Evolutionary conservation across 306 rosid species (phyloP).

Genomic region (Crataegus laevigata): DNA sequence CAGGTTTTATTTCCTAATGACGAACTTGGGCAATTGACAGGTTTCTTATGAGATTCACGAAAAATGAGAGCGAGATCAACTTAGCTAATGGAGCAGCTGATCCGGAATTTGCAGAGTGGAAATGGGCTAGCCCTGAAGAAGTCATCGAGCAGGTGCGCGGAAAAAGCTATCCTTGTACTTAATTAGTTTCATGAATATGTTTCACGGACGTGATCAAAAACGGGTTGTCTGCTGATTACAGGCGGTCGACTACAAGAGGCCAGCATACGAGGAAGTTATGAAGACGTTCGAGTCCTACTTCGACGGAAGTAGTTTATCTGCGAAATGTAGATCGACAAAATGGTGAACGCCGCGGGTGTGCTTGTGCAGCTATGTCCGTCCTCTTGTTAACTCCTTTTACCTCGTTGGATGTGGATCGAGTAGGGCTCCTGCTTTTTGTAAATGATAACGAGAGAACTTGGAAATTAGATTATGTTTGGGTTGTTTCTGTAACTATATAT

Average conservation of each 20-base stretch:
- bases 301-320: slow-evolving; percentile 42
- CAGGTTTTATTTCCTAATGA: not conserved
- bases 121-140: slow-evolving; percentile 85
- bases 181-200: not conserved
- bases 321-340: slow-evolving; percentile 82
- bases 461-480: slow-evolving; percentile 38
- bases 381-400: slow-evolving; percentile 28
- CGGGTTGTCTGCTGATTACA: slow-evolving; percentile 29
- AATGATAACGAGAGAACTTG: slow-evolving; percentile 37
- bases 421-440: slow-evolving; percentile 44
- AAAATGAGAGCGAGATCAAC: slow-evolving; percentile 71
- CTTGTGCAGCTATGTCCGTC: slow-evolving; percentile 27
- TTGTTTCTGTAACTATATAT: slow-evolving; percentile 32
- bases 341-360: slow-evolving; percentile 57
- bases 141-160: slow-evolving; percentile 79
- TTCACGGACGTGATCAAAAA: slow-evolving; percentile 3
- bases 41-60: slow-evolving; percentile 80
- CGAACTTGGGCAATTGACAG: slow-evolving; percentile 32
- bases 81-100: slow-evolving; percentile 82
- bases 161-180: not conserved
- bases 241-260: slow-evolving; percentile 99
- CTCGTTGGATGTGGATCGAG: slow-evolving; percentile 22
- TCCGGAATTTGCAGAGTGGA: slow-evolving; percentile 92
- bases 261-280: slow-evolving; percentile 86
- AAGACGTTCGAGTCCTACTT: slow-evolving; percentile 69